Evolutionary conservation across 495 filamentous ascomycete genomes (phyloP), one percentile per base, ranked within the genome.

Genomic region (Tirmania nivea): DNA sequence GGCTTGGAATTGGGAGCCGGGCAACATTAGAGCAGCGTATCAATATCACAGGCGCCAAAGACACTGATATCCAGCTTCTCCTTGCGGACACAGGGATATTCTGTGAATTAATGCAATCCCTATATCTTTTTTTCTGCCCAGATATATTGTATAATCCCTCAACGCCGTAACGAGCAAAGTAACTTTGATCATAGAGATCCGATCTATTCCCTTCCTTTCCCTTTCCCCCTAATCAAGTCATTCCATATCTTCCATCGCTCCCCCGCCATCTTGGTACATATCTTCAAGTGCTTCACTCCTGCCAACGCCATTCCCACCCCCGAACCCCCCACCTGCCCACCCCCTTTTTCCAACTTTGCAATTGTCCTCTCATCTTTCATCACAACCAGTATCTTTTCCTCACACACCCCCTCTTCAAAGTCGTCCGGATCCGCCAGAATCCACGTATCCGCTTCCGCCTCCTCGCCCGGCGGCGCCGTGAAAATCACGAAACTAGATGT

Each of bases 381-480:
- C 51, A 60, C 59, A n/a, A 65, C 50, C 56, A 62, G 83, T 17
- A 84, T 70, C 14, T 67, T 70, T 70, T 96, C 90, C 49, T 76
- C 69, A 63, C 81, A 88, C 35, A 93, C 57, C 2, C 69, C 75
- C 69, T 95, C 90, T 68, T 97, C 90, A 56, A 90, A 80, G 34
- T 81, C 75, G 73, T 97, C 90, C 36, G 84, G 83, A 69, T 97
- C 90, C 10, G 79, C 76, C 51, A 97, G 66, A 2, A 95, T 67
- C 48, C 48, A 50, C 64, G 73, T 68, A 48, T 71, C 71, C 64
- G 68, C 66, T 55, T 59, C 52, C 55, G 66, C 68, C 54, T 69
- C 69, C 55, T 69, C 67, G 16, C 72, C 70, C 64, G 78, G 76
- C 65, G 79, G 74, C n/a, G 75, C 70, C 58, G 71, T 73, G 63